Percentiles rank a stretch among this genome's conserved stretches.
Conservation (phyloP, 176 grass and related monocot species). For the Aegilops longissima region DNA sequence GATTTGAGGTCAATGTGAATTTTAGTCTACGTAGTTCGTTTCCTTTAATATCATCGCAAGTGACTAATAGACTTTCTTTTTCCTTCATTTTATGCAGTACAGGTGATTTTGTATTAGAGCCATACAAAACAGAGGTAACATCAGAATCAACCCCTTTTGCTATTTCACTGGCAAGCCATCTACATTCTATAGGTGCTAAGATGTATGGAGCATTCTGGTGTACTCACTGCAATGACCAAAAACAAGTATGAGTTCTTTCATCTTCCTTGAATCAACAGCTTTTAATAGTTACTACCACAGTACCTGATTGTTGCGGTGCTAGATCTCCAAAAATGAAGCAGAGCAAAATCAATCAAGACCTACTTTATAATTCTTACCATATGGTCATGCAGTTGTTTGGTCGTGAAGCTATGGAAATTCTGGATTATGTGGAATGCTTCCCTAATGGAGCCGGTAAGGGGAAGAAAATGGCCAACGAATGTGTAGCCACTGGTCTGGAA, state of each 20-base stretch:
- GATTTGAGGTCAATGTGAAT: neutral
- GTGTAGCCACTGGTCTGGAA: constrained; percentile 64
- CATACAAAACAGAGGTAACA: constrained; percentile 77
- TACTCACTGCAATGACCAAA: constrained; percentile 96
- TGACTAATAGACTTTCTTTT: neutral
- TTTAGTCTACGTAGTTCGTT: neutral
- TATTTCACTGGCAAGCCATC: constrained; percentile 83
- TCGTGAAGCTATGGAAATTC: constrained; percentile 68
- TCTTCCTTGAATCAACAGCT: neutral
- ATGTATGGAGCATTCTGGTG: constrained; percentile 99
- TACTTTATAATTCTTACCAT: constrained; percentile 20
- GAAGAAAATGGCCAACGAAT: constrained; percentile 72
- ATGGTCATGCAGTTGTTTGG: constrained; percentile 78
- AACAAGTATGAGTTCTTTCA: constrained; percentile 55
- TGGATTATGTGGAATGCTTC: constrained; percentile 95
- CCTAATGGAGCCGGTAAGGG: constrained; percentile 95
- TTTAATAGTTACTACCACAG: neutral
- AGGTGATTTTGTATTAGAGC: constrained; percentile 75
- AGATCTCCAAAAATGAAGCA: constrained; percentile 12
- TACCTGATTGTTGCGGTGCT: neutral
- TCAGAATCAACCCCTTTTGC: constrained; percentile 70
- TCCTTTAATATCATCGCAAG: neutral
- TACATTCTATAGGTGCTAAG: constrained; percentile 84
- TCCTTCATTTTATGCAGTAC: constrained; percentile 52
- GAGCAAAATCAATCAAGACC: neutral